phyloP scores from a whole-genome alignment of 176 grass and related monocot species.

The Puccinellia tenuiflora region DNA sequence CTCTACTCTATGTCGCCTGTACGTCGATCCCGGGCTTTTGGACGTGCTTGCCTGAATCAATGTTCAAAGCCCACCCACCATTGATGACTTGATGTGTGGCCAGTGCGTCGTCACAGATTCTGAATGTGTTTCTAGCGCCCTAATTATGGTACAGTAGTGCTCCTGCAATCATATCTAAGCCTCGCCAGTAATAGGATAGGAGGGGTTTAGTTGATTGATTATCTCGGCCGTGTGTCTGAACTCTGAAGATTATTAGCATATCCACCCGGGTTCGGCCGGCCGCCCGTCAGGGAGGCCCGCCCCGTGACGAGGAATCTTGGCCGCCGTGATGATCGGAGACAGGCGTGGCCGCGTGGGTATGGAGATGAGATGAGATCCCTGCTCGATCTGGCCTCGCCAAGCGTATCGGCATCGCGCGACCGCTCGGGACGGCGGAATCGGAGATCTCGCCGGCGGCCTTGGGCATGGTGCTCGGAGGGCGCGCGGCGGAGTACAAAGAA shows the following conservation, averaged over 20 bases:
- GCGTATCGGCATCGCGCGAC: no score
- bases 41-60: neutral
- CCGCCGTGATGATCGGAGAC: neutral
- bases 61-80: no score
- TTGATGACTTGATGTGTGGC: no score
- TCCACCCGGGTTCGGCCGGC: no score
- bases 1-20: slow-evolving; percentile 30
- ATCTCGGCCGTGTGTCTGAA: neutral
- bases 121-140: neutral
- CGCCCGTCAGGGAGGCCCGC: neutral
- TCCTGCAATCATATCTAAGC: neutral
- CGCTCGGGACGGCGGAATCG: no score
- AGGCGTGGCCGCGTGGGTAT: neutral
- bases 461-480: no score
- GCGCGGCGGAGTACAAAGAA: no score
- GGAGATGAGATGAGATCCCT: neutral
- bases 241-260: neutral
- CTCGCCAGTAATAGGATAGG: no score
- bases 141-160: neutral
- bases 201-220: no score
- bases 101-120: neutral
- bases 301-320: neutral
- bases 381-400: no score
- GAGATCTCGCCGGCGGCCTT: no score
- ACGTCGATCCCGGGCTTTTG: slow-evolving; percentile 25